Percentiles rank a stretch among this genome's conserved stretches.
Conservation (phyloP, 129 eudicot genomes). For the Artemisia tridentata region DNA sequence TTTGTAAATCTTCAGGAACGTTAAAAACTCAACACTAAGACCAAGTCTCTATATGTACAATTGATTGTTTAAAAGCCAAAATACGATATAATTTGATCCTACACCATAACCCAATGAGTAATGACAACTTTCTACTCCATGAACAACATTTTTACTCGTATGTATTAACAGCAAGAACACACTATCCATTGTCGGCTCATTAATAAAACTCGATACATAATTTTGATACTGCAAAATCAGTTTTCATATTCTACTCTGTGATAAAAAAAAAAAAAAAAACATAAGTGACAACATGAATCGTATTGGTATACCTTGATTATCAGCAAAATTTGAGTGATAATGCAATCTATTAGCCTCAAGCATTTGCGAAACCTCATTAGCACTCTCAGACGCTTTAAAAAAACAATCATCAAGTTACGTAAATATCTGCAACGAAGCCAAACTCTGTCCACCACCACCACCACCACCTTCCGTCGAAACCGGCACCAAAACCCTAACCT, state of each 20-base stretch:
- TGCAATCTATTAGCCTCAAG: slow-evolving; percentile 92
- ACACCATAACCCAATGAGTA: too few species aligned
- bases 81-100: too few species aligned
- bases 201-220: too few species aligned
- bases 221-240: too few species aligned
- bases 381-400: slow-evolving; percentile 86
- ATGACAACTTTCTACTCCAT: too few species aligned
- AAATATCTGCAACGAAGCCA: slow-evolving; percentile 59
- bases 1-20: neutral
- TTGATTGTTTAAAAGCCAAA: neutral
- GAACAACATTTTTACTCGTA: too few species aligned
- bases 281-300: neutral
- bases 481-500: slow-evolving; percentile 41
- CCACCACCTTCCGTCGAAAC: slow-evolving; percentile 33
- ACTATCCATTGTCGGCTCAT: too few species aligned
- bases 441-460: slow-evolving; percentile 32
- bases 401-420: slow-evolving; percentile 82
- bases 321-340: slow-evolving; percentile 95
- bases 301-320: slow-evolving; percentile 52
- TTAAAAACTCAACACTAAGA: neutral
- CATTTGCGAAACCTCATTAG: slow-evolving; percentile 87
- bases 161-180: too few species aligned
- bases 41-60: neutral
- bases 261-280: neutral
- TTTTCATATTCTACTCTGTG: neutral